Evolutionary conservation across 495 filamentous ascomycete species (phyloP).

Genomic region (Xylaria castorea): DNA sequence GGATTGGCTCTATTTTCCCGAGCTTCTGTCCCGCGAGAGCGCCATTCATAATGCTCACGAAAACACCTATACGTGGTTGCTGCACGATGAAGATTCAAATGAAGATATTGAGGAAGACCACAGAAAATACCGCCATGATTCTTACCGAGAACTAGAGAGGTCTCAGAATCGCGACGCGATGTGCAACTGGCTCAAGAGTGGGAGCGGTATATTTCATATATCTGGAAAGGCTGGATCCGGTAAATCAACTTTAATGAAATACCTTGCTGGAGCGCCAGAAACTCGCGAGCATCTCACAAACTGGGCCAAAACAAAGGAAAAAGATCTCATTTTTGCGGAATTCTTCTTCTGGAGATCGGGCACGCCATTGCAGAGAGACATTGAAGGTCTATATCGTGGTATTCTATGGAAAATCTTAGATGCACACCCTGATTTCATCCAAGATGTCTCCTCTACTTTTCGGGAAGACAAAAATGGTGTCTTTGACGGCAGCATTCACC

Average conservation of each 20-base stretch:
- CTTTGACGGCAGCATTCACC: not conserved
- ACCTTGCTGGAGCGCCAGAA: not conserved
- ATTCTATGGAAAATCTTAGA: not conserved
- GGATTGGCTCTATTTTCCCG: too few species aligned
- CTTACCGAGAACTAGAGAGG: too few species aligned
- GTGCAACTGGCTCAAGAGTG: not conserved
- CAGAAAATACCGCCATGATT: too few species aligned
- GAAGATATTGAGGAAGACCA: too few species aligned
- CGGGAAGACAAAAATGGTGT: not conserved
- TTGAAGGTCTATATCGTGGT: not conserved
- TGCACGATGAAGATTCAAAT: too few species aligned
- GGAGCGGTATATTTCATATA: not conserved
- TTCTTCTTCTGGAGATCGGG: conserved; percentile 2
- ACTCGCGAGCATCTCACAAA: not conserved
- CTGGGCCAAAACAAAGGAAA: not conserved
- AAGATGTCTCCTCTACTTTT: not conserved
- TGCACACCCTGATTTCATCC: not conserved
- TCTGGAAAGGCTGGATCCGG: not conserved
- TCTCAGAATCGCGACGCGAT: too few species aligned
- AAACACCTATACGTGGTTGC: too few species aligned
- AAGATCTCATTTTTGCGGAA: not conserved
- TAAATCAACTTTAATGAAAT: not conserved
- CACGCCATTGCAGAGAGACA: not conserved
- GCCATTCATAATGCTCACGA: too few species aligned
- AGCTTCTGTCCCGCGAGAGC: too few species aligned